Evolutionary conservation across 768 basidiomycete genomes (phyloP).

Genomic region (Pisolithus microcarpus): DNA sequence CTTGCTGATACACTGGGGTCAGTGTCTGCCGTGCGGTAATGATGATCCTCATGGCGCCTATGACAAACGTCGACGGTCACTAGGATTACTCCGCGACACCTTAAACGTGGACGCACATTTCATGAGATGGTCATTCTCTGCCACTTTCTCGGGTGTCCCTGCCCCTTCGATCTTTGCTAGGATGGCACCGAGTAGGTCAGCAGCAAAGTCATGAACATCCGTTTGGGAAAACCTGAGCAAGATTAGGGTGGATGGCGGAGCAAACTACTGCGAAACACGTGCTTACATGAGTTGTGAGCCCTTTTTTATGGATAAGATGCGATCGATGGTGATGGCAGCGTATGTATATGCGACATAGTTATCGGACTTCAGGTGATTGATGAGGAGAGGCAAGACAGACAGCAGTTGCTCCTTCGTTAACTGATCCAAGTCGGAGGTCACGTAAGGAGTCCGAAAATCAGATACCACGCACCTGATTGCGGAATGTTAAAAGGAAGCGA

Average conservation of each 20-base stretch:
- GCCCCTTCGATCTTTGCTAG: slow-evolving; percentile 74
- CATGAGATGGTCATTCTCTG: slow-evolving; percentile 98
- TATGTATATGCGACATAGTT: slow-evolving; percentile 95
- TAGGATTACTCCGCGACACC: neutral
- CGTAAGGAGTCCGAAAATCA: neutral
- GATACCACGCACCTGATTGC: slow-evolving; percentile 68
- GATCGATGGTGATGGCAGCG: slow-evolving; percentile 96
- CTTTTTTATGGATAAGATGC: slow-evolving; percentile 86
- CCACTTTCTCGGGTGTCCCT: slow-evolving; percentile 81
- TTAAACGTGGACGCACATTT: slow-evolving; percentile 55
- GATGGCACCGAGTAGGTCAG: slow-evolving; percentile 61
- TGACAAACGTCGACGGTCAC: neutral
- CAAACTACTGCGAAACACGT: neutral
- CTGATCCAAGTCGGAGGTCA: slow-evolving; percentile 28
- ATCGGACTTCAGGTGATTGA: slow-evolving; percentile 69
- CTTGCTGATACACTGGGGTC: slow-evolving; percentile 55
- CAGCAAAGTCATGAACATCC: slow-evolving; percentile 82
- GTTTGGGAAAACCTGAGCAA: slow-evolving; percentile 72
- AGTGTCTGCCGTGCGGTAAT: slow-evolving; percentile 80
- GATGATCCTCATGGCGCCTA: slow-evolving; percentile 91
- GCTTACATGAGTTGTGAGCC: slow-evolving; percentile 67
- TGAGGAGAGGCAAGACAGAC: slow-evolving; percentile 81
- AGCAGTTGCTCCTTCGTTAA: slow-evolving; percentile 91
- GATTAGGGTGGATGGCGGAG: neutral
- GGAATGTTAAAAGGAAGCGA: slow-evolving; percentile 88